phyloP scores from a whole-genome alignment of 805 yeast species.

The Saccharomycopsis fibuligera region DNA sequence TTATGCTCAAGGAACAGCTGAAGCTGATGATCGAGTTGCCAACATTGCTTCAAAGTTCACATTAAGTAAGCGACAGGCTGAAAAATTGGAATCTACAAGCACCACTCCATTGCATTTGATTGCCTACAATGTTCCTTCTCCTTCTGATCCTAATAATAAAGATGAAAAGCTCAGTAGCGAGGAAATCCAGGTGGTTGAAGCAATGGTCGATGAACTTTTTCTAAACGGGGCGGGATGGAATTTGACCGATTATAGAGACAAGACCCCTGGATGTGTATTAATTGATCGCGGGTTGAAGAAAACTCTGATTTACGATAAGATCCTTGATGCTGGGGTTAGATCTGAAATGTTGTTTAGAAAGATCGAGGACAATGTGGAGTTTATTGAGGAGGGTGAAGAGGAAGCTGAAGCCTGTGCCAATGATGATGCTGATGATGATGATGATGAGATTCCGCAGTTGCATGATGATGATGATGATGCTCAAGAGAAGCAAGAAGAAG shows the following conservation, averaged over 20 bases:
- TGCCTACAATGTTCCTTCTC: constrained; percentile 46
- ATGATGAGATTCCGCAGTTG: constrained; percentile 9
- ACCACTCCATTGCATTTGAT: constrained; percentile 79
- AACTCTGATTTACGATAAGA: constrained; percentile 38
- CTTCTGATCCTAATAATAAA: constrained; percentile 30
- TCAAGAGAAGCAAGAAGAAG: neutral
- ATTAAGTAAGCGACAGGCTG: neutral
- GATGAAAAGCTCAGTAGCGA: neutral
- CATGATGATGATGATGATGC: constrained; percentile 8
- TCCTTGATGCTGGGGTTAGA: constrained; percentile 82
- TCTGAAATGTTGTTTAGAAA: constrained; percentile 79
- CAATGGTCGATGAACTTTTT: constrained; percentile 59
- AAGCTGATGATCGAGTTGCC: constrained; percentile 2
- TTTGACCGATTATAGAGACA: constrained; percentile 58
- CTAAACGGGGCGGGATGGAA: constrained; percentile 94
- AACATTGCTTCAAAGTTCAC: neutral
- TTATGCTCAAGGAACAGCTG: neutral
- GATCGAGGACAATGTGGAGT: constrained; percentile 59
- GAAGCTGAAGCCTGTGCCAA: constrained; percentile 20
- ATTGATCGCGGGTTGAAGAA: constrained; percentile 41
- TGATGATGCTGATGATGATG: constrained; percentile 22
- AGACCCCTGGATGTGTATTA: constrained; percentile 83
- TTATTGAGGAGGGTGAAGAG: constrained; percentile 35
- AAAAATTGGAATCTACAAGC: constrained; percentile 35
- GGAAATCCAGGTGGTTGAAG: neutral